Evolutionary conservation across 2,329 filamentous ascomycete species (phyloP), one percentile per base, ranked within the genome.

Genomic region (Colletotrichum agaves): DNA sequence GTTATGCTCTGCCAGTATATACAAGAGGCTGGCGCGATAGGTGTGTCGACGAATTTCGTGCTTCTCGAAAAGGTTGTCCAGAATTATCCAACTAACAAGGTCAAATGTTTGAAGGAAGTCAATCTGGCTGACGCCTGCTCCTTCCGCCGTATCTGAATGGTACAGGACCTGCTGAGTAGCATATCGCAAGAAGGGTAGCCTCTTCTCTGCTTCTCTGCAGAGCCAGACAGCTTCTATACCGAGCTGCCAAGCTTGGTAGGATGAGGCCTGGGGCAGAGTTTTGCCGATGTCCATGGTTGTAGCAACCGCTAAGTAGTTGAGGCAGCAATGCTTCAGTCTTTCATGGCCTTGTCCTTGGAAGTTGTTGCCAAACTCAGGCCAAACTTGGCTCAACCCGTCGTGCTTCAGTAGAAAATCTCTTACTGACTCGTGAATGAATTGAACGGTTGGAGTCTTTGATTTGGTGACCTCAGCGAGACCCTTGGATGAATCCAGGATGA

Each of bases 351-450:
- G 50, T 10, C 50, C 50, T 17, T 17, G 2, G 0, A 53, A 35
- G 10, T 23, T 11, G 0, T 6, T 21, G 1, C 50, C n/a, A 37
- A 53, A 21, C 11, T 39, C 33, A 0, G 11, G 1, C 27, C 31
- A 39, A 10, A 53, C 21, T 10, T 53, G 50, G 1, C 33, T 11
- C 5, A 53, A 31, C 1, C 50, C 50, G 23, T 87, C 61, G 1
- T 78, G 76, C 8, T 77, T 77, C 1, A 80, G 39, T 1, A 84
- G 72, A 49, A 80, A 83, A 8, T 83, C 80, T 7, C 76, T 70
- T 0, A 83, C 81, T 0, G 82, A 82, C 67, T 83, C 79, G 52
- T 85, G 82, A 11, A 84, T 83, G 70, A 85, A 85, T 67, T 85
- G 83, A 4, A 84, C 79, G 0, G 70, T 79, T 0, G 72, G 70